Conservation (phyloP, 1,284 basidiomycete species). For the Puccinia hordei region DNA sequence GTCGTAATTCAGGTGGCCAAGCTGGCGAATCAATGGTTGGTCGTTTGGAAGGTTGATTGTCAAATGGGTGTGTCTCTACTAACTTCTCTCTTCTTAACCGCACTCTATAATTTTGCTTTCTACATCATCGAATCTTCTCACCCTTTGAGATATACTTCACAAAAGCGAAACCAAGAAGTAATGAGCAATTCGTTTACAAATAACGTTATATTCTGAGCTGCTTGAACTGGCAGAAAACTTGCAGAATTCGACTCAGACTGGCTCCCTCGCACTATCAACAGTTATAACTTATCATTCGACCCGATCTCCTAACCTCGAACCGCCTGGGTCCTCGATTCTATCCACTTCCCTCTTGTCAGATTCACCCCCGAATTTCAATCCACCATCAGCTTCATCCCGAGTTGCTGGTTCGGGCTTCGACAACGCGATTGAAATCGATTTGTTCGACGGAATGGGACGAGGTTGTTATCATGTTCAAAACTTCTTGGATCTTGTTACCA, state of each 20-base stretch:
- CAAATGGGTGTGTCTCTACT: conserved; percentile 13
- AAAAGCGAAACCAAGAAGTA: background rate
- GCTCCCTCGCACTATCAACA: background rate
- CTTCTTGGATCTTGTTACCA: background rate
- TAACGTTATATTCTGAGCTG: background rate
- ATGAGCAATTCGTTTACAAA: background rate
- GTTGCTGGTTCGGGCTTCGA: background rate
- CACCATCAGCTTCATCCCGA: background rate
- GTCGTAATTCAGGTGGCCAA: background rate
- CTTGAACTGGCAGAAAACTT: background rate
- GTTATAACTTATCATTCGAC: conserved; percentile 20
- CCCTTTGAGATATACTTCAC: too few species aligned
- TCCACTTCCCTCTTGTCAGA: background rate
- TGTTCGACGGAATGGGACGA: conserved; percentile 32
- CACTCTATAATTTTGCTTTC: background rate
- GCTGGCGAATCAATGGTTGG: conserved; percentile 10
- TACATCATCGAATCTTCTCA: background rate
- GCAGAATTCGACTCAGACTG: background rate
- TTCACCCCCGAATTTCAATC: conserved; percentile 3
- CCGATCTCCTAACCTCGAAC: background rate
- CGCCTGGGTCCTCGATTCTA: conserved; percentile 4
- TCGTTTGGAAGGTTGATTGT: conserved; percentile 13
- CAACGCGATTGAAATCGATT: conserved; percentile 30
- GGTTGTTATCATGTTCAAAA: conserved; percentile 22
- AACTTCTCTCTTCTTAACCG: background rate